Evolutionary conservation across 345 rosid species (phyloP).

Genomic region (Streptanthus diversifolius): DNA sequence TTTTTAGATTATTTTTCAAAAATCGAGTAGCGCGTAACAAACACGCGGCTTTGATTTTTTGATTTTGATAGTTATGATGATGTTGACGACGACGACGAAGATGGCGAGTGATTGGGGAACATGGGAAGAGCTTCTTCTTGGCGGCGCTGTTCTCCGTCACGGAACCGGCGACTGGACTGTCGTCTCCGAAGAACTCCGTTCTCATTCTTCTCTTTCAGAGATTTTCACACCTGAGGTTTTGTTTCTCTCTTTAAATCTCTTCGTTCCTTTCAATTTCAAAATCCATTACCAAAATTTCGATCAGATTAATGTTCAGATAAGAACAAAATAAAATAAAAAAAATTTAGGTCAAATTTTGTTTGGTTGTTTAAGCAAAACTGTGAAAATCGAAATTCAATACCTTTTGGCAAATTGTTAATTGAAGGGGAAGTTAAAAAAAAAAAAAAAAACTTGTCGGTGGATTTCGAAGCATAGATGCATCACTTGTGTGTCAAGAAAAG

Average conservation of each 20-base stretch:
- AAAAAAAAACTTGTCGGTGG: slow-evolving; percentile 16
- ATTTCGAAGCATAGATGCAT: slow-evolving; percentile 22
- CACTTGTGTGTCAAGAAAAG: slow-evolving; percentile 34
- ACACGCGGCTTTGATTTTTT: slow-evolving; percentile 28
- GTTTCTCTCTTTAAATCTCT: background rate
- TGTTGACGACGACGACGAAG: slow-evolving; percentile 32
- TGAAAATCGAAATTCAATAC: too few relatives aligned
- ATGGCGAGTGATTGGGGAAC: slow-evolving; percentile 63
- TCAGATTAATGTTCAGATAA: background rate
- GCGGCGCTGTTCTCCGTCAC: slow-evolving; percentile 88
- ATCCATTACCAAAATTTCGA: background rate
- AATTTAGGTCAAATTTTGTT: background rate
- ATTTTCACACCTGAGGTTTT: slow-evolving; percentile 70
- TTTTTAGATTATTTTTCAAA: background rate
- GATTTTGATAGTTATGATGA: slow-evolving; percentile 4
- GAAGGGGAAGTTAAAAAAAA: background rate
- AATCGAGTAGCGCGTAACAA: slow-evolving; percentile 26
- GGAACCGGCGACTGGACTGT: slow-evolving; percentile 73
- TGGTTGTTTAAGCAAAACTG: background rate
- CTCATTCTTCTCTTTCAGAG: slow-evolving; percentile 50
- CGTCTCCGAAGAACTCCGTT: slow-evolving; percentile 71
- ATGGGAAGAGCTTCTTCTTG: slow-evolving; percentile 87
- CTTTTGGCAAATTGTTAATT: background rate
- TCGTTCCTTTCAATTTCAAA: background rate
- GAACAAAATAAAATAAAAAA: background rate